Percentiles rank a stretch among this genome's conserved stretches.
Conservation (phyloP, 768 basidiomycete genomes). For the Russula dissimulans region DNA sequence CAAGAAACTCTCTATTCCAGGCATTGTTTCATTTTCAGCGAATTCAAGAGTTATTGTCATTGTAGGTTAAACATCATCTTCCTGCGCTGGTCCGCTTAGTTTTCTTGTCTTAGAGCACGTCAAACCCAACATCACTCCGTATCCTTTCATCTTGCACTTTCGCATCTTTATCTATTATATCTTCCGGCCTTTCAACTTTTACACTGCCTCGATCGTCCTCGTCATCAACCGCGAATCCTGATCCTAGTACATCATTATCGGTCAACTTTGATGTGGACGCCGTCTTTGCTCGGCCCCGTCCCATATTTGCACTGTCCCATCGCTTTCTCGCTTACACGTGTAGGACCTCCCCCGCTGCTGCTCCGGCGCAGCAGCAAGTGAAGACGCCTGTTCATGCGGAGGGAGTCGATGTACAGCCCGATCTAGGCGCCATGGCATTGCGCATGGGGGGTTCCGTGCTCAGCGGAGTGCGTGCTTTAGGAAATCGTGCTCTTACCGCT, state of each 20-base stretch:
- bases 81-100: background rate
- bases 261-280: constrained; percentile 21
- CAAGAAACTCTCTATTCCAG: constrained; percentile 37
- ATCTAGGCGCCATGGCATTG: constrained; percentile 45
- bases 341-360: constrained; percentile 20
- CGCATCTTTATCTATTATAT: constrained; percentile 41
- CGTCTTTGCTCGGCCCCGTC: constrained; percentile 25
- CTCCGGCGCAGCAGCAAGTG: constrained; percentile 18
- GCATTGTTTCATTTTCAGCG: constrained; percentile 36
- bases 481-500: constrained; percentile 50
- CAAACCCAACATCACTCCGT: constrained; percentile 43
- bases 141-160: constrained; percentile 50
- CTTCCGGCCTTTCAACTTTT: constrained; percentile 38
- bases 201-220: constrained; percentile 23
- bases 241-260: constrained; percentile 31
- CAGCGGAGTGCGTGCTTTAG: constrained; percentile 53
- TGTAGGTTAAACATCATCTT: constrained; percentile 32
- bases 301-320: constrained; percentile 51
- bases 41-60: constrained; percentile 45
- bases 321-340: constrained; percentile 56
- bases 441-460: constrained; percentile 54
- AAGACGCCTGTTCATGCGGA: constrained; percentile 9
- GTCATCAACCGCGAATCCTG: constrained; percentile 23
- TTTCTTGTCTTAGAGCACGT: constrained; percentile 40
- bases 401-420: constrained; percentile 31